Conservation (phyloP, 495 filamentous ascomycete species). For the Xanthoparmelia taractica region DNA sequence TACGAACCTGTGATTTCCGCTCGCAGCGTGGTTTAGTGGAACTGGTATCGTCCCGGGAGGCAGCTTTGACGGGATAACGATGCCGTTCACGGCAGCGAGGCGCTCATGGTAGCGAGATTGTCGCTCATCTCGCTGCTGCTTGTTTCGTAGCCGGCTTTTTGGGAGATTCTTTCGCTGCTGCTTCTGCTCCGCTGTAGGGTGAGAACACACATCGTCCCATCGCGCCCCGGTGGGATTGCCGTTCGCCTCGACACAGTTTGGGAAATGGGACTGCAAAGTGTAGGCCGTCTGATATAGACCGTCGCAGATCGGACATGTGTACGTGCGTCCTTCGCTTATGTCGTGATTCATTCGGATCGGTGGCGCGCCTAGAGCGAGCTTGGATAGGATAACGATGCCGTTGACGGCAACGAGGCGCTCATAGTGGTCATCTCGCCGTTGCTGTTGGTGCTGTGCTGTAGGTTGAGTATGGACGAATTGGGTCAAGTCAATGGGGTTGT, state of each 20-base stretch:
- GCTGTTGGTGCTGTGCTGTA: not conserved
- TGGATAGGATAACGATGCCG: not conserved
- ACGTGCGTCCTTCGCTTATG: not conserved
- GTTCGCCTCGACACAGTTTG: not conserved
- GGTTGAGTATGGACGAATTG: not conserved
- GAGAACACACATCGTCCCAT: no score
- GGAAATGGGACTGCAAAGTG: not conserved
- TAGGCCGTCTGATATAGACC: not conserved
- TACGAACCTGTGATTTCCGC: not conserved
- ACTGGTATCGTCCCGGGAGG: not conserved
- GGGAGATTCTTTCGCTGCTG: no score
- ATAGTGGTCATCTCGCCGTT: not conserved
- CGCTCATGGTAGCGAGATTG: not conserved
- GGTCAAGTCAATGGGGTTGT: not conserved
- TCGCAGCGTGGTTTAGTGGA: not conserved
- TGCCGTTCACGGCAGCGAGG: not conserved
- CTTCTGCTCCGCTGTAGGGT: no score
- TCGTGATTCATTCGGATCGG: not conserved
- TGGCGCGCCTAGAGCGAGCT: not conserved
- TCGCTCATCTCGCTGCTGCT: not conserved
- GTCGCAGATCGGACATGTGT: not conserved
- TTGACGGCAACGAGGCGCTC: not conserved
- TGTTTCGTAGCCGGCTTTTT: not conserved
- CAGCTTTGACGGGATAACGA: not conserved
- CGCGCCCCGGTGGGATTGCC: not conserved